Evolutionary conservation across 768 basidiomycete genomes (phyloP).

Genomic region (Lactifluus echinatus): DNA sequence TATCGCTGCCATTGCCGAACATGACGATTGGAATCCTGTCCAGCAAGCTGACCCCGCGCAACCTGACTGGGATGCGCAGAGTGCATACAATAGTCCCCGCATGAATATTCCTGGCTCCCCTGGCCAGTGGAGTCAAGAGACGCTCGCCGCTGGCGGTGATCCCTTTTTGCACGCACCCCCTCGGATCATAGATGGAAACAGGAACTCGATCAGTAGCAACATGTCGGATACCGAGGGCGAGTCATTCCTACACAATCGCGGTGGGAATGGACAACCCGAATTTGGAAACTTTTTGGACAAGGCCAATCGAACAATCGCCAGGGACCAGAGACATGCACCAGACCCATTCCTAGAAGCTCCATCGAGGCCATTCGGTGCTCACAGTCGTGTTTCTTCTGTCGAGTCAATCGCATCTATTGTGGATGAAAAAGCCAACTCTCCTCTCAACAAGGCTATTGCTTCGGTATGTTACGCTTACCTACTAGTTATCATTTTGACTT

Average conservation of each 20-base stretch:
- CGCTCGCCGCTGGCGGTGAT: slow-evolving; percentile 41
- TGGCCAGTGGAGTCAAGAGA: slow-evolving; percentile 54
- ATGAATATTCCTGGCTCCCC: slow-evolving; percentile 44
- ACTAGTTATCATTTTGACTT: slow-evolving; percentile 7
- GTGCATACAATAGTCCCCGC: slow-evolving; percentile 36
- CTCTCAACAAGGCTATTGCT: slow-evolving; percentile 88
- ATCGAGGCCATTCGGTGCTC: slow-evolving; percentile 65
- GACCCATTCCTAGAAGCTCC: slow-evolving; percentile 86
- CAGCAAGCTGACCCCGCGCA: slow-evolving; percentile 54
- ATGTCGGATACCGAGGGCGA: slow-evolving; percentile 57
- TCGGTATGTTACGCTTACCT: slow-evolving; percentile 42
- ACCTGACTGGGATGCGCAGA: slow-evolving; percentile 71
- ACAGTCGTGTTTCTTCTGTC: slow-evolving; percentile 75
- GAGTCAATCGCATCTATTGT: slow-evolving; percentile 89
- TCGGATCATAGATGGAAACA: slow-evolving; percentile 26
- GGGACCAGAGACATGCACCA: slow-evolving; percentile 65
- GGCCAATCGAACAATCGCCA: slow-evolving; percentile 76
- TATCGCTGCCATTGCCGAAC: slow-evolving; percentile 45
- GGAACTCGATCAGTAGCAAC: slow-evolving; percentile 33
- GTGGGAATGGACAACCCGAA: slow-evolving; percentile 31
- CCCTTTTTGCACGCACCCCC: slow-evolving; percentile 32
- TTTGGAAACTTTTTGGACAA: slow-evolving; percentile 78
- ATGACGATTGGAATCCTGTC: slow-evolving; percentile 76
- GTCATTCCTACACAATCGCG: slow-evolving; percentile 36
- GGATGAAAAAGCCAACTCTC: slow-evolving; percentile 84